Base-by-base conservation (phyloP, 2,329 filamentous ascomycete species). In the Hypoxylon sp. region DNA sequence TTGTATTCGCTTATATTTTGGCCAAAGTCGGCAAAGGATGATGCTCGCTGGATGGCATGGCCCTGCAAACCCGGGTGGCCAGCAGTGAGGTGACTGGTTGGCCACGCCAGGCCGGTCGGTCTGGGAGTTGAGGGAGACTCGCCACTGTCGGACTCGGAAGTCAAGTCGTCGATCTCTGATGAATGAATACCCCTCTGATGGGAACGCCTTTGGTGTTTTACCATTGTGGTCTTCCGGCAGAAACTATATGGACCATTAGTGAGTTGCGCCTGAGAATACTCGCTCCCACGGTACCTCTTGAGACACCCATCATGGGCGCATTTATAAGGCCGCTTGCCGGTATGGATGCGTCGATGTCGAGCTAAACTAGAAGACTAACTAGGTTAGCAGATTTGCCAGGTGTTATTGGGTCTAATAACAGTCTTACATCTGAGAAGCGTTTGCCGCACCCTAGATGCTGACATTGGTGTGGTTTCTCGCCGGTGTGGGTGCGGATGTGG, bases 201-300 rank as follows among this genome's bases (percentile, higher is more conserved):
- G 1, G 86, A 87, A 24, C 86, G 81, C 54, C 87, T 81, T 73
- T 89, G 86, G 74, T 89, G 87, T 78, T 90, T 90, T 57, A 90
- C 85, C 87, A 89, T 89, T 58, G 88, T 91, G 4, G 89, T 91
- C 76, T 91, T 91, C 57, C 89, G 84, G 77, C 89, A 91, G 75
- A 91, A 91, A 76, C 89, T 90, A 69, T 9, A 22, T 20, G 22
- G 18, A n/a, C 24, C 14, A 30, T 71, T 45, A 70, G 61, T 30
- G 14, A 24, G 3, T 53, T 52, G 48, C 61, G 63, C 52, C 45
- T 24, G 3, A 12, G 40, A 48, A 46, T 5, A 16, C 12, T 44
- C 28, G 24, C 28, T 61, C 24, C 46, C 8, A 48, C 60, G 76
- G 67, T 78, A 87, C 85, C 85, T 89, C 78, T 89, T 90, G 33